These are phyloP conservation scores for Hypoxylon lienhwacheense DNA, from an alignment of 495 filamentous ascomycete species.

Conservation along the genomic window DNA sequence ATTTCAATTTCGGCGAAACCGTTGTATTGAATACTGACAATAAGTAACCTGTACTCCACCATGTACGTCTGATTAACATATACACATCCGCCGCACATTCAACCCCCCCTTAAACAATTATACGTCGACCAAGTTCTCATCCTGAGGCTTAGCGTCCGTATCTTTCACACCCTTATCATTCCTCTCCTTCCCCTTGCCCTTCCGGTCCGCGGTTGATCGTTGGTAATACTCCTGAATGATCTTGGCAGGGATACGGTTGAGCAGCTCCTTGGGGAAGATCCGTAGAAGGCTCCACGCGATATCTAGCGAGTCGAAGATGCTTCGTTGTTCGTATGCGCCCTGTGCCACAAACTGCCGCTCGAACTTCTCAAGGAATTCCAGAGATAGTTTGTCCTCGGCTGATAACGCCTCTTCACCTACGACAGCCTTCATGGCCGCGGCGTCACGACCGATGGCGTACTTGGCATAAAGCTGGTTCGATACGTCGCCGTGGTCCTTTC, in stretches of 20 bases:
- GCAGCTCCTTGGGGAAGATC: constrained; percentile 94
- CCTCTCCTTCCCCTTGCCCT: constrained; percentile 64
- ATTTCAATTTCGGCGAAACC: constrained; percentile 7
- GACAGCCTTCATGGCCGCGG: constrained; percentile 98
- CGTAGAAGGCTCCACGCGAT: constrained; percentile 93
- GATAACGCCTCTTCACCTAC: constrained; percentile 97
- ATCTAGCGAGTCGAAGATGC: constrained; percentile 89
- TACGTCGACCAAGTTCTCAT: constrained; percentile 71
- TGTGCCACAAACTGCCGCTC: constrained; percentile 91
- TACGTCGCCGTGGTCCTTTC: constrained; percentile 95
- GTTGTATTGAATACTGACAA: constrained; percentile 32
- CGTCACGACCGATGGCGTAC: constrained; percentile 98
- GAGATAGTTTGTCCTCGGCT: constrained; percentile 92
- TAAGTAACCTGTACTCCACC: constrained; percentile 33
- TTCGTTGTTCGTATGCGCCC: constrained; percentile 85
- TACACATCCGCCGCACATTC: constrained; percentile 31
- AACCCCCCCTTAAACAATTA: constrained; percentile 36
- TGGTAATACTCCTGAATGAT: constrained; percentile 91
- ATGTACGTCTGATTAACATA: constrained; percentile 33
- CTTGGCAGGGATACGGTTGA: constrained; percentile 96
- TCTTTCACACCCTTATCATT: constrained; percentile 66
- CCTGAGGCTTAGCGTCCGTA: constrained; percentile 54
- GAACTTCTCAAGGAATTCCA: constrained; percentile 99
- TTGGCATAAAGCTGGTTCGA: constrained; percentile 99
- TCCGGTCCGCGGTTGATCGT: constrained; percentile 63